Base-by-base conservation (phyloP, 176 grass and related monocot species). In the Zoysia pacifica region DNA sequence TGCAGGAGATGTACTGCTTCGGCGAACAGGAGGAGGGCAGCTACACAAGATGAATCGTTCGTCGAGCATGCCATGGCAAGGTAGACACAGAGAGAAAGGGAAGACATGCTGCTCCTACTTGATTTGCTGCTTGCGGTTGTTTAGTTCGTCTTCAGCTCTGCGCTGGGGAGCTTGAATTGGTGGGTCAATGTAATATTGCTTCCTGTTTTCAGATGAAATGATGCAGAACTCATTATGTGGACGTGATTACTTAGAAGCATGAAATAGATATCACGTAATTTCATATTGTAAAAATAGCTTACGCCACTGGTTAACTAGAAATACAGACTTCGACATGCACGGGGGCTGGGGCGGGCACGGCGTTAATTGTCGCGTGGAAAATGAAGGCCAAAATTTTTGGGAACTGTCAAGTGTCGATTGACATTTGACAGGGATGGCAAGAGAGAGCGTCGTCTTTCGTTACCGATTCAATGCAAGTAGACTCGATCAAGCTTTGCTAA, bases 1-100 rank as follows among this genome's bases (percentile, higher is more conserved):
- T 86, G 70, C 71, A 81, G 13, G 87, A 81, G 39, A 84, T 85
- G 82, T 89, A 85, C 78, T 89, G 82, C 75, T 85, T 81, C 82
- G 87, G 82, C 43, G 82, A 89, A 59, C 82, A 89, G 87, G 87
- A 89, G 78, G 87, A 89, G 48, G 87, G 87, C 72, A 77, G 82
- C 67, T 89, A 89, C 82, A 38, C 81, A 0, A 40, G 65, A 80
- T 78, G 73, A 81, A 55, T 12, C 1, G 0, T 1, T 41, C 50
- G 20, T 28, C 28, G 28, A 28, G 28, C 28, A 28, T 28, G 28
- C 28, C 28, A 28, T 28, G 28, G 28, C 28, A 28, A 28, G 28
- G n/a, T 4, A 42, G 38, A 15, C 9, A 48, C 1, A 28, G 28
- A 28, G 28, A 28, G 28, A 45, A 8, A 10, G 7, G 51, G 9